Conservation (phyloP, 371 early-diverging fungal species). For the Hamiltosporidium tvaerminnensis region DNA sequence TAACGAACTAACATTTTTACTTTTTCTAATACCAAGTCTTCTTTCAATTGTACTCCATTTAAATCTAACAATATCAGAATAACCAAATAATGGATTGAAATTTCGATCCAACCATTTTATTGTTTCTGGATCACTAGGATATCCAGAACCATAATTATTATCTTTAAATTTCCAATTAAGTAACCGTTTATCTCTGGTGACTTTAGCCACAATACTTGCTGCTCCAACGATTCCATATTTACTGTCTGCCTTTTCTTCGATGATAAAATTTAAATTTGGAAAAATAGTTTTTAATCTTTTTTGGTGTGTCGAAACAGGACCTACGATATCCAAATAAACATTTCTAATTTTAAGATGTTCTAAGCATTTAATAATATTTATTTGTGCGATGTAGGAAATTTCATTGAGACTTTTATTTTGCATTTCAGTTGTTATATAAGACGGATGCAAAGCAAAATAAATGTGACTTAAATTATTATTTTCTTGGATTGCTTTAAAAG, state of each 20-base stretch:
- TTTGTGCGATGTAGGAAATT: slow-evolving; percentile 31
- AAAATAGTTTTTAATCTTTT: background rate
- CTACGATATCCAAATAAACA: slow-evolving; percentile 49
- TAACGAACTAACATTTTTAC: too few species aligned
- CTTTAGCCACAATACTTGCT: slow-evolving; percentile 92
- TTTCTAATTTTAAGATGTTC: slow-evolving; percentile 8
- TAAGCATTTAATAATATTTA: slow-evolving; percentile 22
- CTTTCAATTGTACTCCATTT: slow-evolving; percentile 67
- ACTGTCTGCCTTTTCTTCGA: slow-evolving; percentile 84
- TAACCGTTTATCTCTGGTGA: slow-evolving; percentile 70
- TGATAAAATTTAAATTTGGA: slow-evolving; percentile 57
- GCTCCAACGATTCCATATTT: slow-evolving; percentile 85
- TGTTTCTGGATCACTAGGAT: slow-evolving; percentile 83
- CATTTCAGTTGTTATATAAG: slow-evolving; percentile 44
- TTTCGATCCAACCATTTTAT: slow-evolving; percentile 64
- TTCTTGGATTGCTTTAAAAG: slow-evolving; percentile 13
- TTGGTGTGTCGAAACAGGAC: slow-evolving; percentile 3
- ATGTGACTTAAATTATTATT: slow-evolving; percentile 19
- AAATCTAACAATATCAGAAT: slow-evolving; percentile 72
- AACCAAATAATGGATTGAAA: slow-evolving; percentile 72
- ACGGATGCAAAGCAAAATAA: slow-evolving; percentile 30
- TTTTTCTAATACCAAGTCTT: too few species aligned
- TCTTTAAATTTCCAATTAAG: slow-evolving; percentile 50
- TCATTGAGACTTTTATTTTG: slow-evolving; percentile 38
- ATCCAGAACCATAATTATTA: slow-evolving; percentile 74